Evolutionary conservation across 306 rosid species (phyloP), one percentile per base, ranked within the genome.

Genomic region (Cajanus cajan): DNA sequence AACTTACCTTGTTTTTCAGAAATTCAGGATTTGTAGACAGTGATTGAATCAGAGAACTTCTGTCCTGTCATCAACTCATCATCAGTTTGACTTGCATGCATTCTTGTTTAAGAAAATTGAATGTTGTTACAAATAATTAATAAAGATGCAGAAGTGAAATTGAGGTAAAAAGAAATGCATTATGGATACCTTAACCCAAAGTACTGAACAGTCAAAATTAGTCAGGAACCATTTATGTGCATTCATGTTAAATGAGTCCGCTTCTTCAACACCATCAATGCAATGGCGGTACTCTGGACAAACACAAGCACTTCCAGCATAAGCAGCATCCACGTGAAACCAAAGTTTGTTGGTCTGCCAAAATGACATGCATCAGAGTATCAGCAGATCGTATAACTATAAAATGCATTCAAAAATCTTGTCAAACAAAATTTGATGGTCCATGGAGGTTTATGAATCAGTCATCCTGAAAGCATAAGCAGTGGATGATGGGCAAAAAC

Each of bases 271-370:
- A 44, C 98, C 98, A 48, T 92, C 86, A 75, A 94, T 87, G 84
- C 85, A 73, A 70, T 85, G 91, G 78, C 89, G 98, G 86, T 86
- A 90, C 83, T 94, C 97, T 15, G 97, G 97, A 87, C 98, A 94
- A 84, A 94, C 78, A 81, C 97, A 89, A 72, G 98, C 97, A 84
- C 97, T 94, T 81, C 98, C 98, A 76, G 97, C 97, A 72, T 92
- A 94, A 59, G 98, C 98, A 84, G 98, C 97, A 85, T 94, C 98
- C 45, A 94, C 90, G 62, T 94, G 98, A 80, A 94, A 86, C 98
- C 98, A 94, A 82, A 94, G 84, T 71, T 83, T 86, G 76, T 87
- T 68, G 74, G 82, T 71, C 98, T 94, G 84, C 62, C 77, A 82
- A 79, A 43, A 75, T 58, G 48, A 76, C 64, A 68, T 8, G 55